Evolutionary conservation across 1,284 basidiomycete genomes (phyloP).

Genomic region (Golubevia pallescens): DNA sequence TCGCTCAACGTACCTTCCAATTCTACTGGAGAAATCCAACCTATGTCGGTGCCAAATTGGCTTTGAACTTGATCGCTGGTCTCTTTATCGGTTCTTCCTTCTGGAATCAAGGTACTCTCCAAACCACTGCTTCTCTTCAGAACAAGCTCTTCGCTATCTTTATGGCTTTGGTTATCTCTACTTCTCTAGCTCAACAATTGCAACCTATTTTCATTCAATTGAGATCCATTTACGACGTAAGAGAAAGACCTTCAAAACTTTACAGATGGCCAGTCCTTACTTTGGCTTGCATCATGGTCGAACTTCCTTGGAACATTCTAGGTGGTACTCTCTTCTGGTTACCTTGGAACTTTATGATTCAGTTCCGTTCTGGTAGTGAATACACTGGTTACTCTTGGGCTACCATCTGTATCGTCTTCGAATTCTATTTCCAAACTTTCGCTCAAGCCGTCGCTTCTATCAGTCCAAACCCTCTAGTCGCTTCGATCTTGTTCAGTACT

Average conservation of each 20-base stretch:
- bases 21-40: conserved; percentile 41
- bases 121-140: conserved; percentile 35
- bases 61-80: conserved; percentile 40
- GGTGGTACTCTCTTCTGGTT: conserved; percentile 49
- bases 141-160: conserved; percentile 58
- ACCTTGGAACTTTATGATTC: conserved; percentile 45
- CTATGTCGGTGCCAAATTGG: conserved; percentile 39
- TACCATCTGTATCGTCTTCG: conserved; percentile 46
- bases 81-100: conserved; percentile 52
- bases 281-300: conserved; percentile 27
- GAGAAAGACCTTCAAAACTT: conserved; percentile 50
- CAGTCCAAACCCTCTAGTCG: conserved; percentile 46
- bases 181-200: conserved; percentile 52
- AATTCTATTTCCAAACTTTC: conserved; percentile 45
- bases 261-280: conserved; percentile 46
- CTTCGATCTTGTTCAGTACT: conserved; percentile 45
- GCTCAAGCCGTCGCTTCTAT: conserved; percentile 43
- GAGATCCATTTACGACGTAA: conserved; percentile 42
- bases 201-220: conserved; percentile 44
- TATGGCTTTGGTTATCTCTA: conserved; percentile 51
- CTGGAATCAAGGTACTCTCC: conserved; percentile 36
- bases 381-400: conserved; percentile 31
- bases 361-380: conserved; percentile 21
- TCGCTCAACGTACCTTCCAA: conserved; percentile 25
- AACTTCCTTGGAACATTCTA: conserved; percentile 52